Base-by-base conservation (phyloP, 1,284 basidiomycete genomes). In the Apiotrichum porosum region DNA sequence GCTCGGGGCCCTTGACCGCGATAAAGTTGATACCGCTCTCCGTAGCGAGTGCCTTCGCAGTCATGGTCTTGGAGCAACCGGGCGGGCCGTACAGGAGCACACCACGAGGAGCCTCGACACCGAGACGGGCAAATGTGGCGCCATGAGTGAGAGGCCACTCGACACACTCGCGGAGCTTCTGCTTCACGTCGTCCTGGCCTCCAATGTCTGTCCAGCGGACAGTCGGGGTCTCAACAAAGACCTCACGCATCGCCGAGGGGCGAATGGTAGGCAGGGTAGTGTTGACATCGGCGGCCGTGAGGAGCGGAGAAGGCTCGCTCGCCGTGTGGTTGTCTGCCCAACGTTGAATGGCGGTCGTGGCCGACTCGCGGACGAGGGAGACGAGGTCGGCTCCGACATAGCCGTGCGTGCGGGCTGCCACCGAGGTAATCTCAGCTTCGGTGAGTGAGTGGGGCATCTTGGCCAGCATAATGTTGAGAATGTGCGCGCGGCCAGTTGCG, bases 1-100 rank as follows among this genome's bases (percentile, higher is more conserved):
- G 79, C 89, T 94, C 95, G 0, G 94, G 91, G 0, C 95, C 95
- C 71, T 97, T 97, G 49, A 98, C 88, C n/a, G 93, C 89, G 33
- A 98, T 81, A 66, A 97, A 98, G 71, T 98, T 98, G 54, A 97
- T 82, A 0, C 91, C 92, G 57, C 89, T 91, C 71, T 97, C 94
- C 26, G 84, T 88, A 3, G 95, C 95, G 60, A 94, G 84, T 1
- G 95, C 94, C 46, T 91, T 83, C 1, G 91, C 95, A 19, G 94
- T 83, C 37, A 98, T 78, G 0, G 95, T 99, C 76, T 98, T 98
- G 65, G 88, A 91, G 66, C 95, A 98, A 9, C 95, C 94, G 0
- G 95, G 95, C 9, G 95, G 95, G 1, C 95, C 95, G 72, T 97
- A 98, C 15, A 98, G 76, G 37, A 99, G 75, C 4, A 97, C 83